Evolutionary conservation across 1,284 basidiomycete genomes (phyloP).

Genomic region (Pyrrhoderma noxium): DNA sequence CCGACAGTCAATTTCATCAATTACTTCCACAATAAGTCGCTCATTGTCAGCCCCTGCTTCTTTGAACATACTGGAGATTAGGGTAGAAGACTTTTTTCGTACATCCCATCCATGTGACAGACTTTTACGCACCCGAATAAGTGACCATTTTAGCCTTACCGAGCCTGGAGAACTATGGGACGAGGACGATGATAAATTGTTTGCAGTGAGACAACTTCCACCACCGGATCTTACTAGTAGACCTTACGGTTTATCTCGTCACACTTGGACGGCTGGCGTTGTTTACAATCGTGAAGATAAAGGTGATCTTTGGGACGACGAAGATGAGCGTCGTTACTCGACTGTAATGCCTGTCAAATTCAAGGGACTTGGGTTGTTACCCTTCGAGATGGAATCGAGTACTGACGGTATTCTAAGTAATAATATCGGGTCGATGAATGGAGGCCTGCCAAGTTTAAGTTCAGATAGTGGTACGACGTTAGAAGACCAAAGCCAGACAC

Average conservation of each 20-base stretch:
- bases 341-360: neutral
- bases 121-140: neutral
- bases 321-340: constrained; percentile 16
- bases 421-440: no score
- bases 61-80: constrained; percentile 8
- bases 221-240: neutral
- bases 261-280: constrained; percentile 18
- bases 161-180: constrained; percentile 18
- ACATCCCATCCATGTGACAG: neutral
- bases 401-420: no score
- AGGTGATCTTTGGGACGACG: constrained; percentile 18
- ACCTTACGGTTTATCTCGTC: neutral
- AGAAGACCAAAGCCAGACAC: neutral
- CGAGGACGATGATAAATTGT: constrained; percentile 16
- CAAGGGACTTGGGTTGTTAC: constrained; percentile 1
- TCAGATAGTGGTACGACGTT: neutral
- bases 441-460: neutral
- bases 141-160: neutral
- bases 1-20: constrained; percentile 2
- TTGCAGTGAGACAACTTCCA: neutral
- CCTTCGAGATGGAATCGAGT: neutral
- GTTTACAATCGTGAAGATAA: neutral
- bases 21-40: constrained; percentile 2
- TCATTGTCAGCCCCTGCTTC: constrained; percentile 14
- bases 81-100: constrained; percentile 2